phyloP scores from a whole-genome alignment of 108 stramenopile species.

The Skeletonema marinoi region DNA sequence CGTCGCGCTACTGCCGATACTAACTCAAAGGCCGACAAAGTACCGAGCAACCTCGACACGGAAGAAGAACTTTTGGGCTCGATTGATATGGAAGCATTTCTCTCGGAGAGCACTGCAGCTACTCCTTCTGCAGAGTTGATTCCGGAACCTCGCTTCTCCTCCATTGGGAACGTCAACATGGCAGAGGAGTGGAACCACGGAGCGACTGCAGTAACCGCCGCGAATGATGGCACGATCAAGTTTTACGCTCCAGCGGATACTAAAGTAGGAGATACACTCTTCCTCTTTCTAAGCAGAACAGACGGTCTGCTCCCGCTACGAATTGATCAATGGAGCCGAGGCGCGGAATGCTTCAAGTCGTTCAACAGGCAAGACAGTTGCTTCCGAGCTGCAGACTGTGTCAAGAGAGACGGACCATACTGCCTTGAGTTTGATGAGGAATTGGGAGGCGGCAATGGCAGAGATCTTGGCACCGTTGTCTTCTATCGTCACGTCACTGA shows the following conservation, averaged over 20 bases:
- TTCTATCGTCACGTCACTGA: constrained; percentile 45
- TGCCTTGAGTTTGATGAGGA: constrained; percentile 25
- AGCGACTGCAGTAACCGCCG: constrained; percentile 29
- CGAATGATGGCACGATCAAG: constrained; percentile 20
- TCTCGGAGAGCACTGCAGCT: background rate
- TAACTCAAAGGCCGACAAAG: background rate
- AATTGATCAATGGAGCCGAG: constrained; percentile 30
- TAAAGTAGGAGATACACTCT: constrained; percentile 40
- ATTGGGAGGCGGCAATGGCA: constrained; percentile 12
- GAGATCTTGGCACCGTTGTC: constrained; percentile 38
- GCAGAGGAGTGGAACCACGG: constrained; percentile 45
- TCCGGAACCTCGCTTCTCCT: constrained; percentile 1
- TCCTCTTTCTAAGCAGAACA: constrained; percentile 42
- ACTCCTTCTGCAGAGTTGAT: background rate
- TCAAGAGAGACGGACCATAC: constrained; percentile 32
- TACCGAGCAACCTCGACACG: background rate
- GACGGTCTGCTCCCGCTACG: constrained; percentile 36
- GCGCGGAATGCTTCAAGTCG: constrained; percentile 48
- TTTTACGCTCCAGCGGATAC: constrained; percentile 28
- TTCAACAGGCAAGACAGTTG: constrained; percentile 30
- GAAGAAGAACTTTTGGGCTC: background rate
- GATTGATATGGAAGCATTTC: background rate
- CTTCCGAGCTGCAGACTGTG: constrained; percentile 34
- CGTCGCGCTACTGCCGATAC: background rate
- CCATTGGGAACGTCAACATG: background rate